Evolutionary conservation across 164 flowering plant species (phyloP).

Genomic region (Tetrastigma voinierianum): DNA sequence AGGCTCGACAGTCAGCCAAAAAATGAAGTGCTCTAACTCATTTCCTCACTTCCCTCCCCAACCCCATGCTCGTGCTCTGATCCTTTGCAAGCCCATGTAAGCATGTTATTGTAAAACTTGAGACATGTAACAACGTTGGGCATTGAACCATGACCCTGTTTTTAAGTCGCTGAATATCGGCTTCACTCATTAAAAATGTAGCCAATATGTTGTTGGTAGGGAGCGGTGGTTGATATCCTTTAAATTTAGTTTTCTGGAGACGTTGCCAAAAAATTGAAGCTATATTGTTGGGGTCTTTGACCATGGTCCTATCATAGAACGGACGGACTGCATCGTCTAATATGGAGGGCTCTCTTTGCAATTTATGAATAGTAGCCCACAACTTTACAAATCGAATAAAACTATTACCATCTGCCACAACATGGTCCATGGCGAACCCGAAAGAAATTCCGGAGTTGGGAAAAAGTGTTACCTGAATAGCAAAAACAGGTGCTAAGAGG

Average conservation of each 20-base stretch:
- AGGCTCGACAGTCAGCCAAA: slow-evolving; percentile 23
- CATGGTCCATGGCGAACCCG: too few relatives aligned
- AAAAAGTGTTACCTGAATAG: too few relatives aligned
- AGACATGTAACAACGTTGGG: slow-evolving; percentile 7
- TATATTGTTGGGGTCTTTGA: too few relatives aligned
- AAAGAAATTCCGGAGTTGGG: too few relatives aligned
- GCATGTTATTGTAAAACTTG: slow-evolving; percentile 28
- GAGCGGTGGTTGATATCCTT: too few relatives aligned
- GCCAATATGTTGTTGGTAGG: not conserved
- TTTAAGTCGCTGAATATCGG: slow-evolving; percentile 6
- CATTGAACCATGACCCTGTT: not conserved
- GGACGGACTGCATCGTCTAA: too few relatives aligned
- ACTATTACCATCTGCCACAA: too few relatives aligned
- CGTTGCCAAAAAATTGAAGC: too few relatives aligned
- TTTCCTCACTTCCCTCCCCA: not conserved
- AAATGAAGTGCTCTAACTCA: slow-evolving; percentile 1
- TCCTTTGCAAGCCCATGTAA: slow-evolving; percentile 28
- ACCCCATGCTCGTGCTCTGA: slow-evolving; percentile 15
- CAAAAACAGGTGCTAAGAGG: not conserved
- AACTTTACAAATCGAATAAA: slow-evolving; percentile 11
- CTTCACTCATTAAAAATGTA: not conserved
- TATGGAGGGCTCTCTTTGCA: not conserved
- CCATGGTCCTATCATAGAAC: slow-evolving; percentile 3
- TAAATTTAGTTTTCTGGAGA: too few relatives aligned
- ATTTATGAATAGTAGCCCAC: slow-evolving; percentile 16